Evolutionary conservation across 2,329 filamentous ascomycete genomes (phyloP), one percentile per base, ranked within the genome.

Genomic region (Macrophomina tecta): DNA sequence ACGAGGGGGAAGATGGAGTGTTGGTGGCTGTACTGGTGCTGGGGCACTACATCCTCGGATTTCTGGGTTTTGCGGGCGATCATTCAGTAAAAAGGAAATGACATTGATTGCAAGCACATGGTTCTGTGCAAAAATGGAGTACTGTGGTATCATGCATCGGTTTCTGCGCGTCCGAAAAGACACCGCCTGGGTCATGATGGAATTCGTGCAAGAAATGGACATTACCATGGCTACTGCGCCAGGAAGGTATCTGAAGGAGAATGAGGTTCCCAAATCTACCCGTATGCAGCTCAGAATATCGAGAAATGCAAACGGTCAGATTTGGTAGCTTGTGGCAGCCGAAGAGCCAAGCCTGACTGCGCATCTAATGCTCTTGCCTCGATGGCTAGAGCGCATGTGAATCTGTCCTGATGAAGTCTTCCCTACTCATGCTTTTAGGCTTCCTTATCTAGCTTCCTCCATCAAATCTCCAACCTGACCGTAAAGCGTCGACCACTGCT

Each of bases 11-110:
- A 69, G 69, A 66, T 62, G 56, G 51, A 67, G 48, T 55, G 67
- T 46, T 63, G 66, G 53, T 62, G 45, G 64, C 55, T 65, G 61
- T 61, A 18, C 63, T 53, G 58, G 55, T 61, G 55, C 61, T 68
- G 51, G 52, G 51, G 63, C 63, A 56, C 48, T 56, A 64, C 67
- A 64, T 55, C 67, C 56, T 48, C 58, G 56, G 63, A 48, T 63
- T 68, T 68, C 67, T 68, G 67, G 67, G 67, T 52, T 67, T 64
- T 66, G 46, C 56, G 49, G 67, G 67, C 64, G 56, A 68, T 78
- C 76, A 76, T 68, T 61, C 74, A 75, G 77, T 78, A 77, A 77
- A 78, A 76, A 74, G 78, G 64, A 68, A 68, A 68, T 78, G 76
- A 72, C 68, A 78, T 74, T 73, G 73, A 74, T 77, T 77, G 72